Percentiles rank a stretch among this genome's conserved stretches.
Conservation (phyloP, 352 stramenopile genomes). For the Pythium guiyangense region DNA sequence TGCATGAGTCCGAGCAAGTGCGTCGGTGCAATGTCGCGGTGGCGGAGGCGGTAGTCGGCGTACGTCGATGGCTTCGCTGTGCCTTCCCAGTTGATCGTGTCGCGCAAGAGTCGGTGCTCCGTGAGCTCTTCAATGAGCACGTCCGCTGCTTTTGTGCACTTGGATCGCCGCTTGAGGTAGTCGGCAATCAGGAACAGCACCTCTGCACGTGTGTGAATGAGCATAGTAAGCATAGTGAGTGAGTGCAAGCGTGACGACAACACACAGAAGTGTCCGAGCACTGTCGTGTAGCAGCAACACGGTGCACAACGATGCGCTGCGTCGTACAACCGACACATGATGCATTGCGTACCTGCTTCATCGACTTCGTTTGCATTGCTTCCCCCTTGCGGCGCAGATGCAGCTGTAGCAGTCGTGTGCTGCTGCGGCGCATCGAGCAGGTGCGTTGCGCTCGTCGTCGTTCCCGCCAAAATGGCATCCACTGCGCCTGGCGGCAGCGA, state of each 20-base stretch:
- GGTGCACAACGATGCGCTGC: neutral
- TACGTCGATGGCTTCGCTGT: conserved; percentile 44
- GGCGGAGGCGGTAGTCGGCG: conserved; percentile 67
- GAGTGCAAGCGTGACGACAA: neutral
- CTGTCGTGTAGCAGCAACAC: neutral
- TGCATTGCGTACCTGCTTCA: conserved; percentile 8
- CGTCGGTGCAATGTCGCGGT: conserved; percentile 57
- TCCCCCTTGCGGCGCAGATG: neutral
- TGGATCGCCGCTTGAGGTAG: conserved; percentile 67
- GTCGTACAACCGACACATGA: neutral
- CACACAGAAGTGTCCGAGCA: neutral
- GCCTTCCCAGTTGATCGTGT: conserved; percentile 69
- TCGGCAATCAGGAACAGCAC: conserved; percentile 85
- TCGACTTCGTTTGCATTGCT: conserved; percentile 6
- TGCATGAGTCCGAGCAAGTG: conserved; percentile 65
- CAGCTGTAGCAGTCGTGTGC: neutral
- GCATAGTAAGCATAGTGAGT: neutral
- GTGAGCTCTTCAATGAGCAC: conserved; percentile 63
- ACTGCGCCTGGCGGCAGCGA: neutral
- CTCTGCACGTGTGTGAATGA: conserved; percentile 26
- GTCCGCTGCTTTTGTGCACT: conserved; percentile 59
- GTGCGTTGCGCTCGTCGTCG: neutral
- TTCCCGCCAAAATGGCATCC: neutral
- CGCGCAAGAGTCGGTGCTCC: conserved; percentile 46
- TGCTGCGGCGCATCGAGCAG: neutral